Conservation (phyloP, 495 filamentous ascomycete species). For the Durotheca rogersii region DNA sequence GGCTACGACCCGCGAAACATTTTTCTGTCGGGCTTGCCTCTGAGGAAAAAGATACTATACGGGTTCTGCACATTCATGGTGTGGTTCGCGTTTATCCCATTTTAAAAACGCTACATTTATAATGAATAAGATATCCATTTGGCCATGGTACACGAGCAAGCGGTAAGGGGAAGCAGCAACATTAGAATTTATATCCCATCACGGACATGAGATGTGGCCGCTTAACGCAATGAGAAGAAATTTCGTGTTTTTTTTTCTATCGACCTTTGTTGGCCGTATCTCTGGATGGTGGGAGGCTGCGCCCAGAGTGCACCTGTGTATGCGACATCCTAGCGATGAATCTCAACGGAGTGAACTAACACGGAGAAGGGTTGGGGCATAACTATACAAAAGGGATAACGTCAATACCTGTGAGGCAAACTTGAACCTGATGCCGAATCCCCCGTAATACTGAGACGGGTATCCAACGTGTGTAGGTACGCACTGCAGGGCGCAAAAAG, state of each 20-base stretch:
- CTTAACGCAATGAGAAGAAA: neutral
- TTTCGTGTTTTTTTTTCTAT: too few relatives aligned
- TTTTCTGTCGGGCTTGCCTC: conserved; percentile 23
- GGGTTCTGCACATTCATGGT: conserved; percentile 37
- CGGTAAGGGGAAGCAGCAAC: conserved; percentile 1
- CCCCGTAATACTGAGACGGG: too few relatives aligned
- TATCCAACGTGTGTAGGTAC: too few relatives aligned
- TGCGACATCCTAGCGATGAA: too few relatives aligned
- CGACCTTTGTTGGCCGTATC: too few relatives aligned
- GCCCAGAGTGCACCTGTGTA: neutral
- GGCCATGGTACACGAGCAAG: conserved; percentile 6
- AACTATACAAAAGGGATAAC: too few relatives aligned
- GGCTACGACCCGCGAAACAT: conserved; percentile 38
- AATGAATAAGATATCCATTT: conserved; percentile 8
- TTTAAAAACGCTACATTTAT: conserved; percentile 23
- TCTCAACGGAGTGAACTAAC: neutral
- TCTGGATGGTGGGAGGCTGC: neutral
- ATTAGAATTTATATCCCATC: conserved; percentile 2
- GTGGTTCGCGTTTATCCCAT: conserved; percentile 40
- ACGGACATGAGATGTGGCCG: neutral
- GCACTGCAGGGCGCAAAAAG: too few relatives aligned
- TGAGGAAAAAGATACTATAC: conserved; percentile 32
- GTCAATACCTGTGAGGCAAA: too few relatives aligned
- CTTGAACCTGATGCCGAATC: too few relatives aligned
- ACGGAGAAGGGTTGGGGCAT: too few relatives aligned